Base-by-base conservation (phyloP, 805 yeast genomes). In the Cyberlindnera mycetangii region DNA sequence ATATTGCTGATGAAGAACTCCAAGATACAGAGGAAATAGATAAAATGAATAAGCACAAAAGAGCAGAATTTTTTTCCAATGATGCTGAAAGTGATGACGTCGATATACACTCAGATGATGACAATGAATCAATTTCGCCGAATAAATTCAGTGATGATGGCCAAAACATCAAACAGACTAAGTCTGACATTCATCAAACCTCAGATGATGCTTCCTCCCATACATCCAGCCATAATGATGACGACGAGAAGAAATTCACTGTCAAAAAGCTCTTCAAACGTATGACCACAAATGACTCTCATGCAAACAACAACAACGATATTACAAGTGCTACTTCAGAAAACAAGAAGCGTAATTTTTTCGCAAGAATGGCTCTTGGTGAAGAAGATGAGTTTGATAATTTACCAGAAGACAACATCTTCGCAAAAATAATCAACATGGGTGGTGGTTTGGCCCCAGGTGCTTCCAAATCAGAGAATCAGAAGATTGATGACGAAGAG, bases 361-460 rank as follows among this genome's bases (percentile, higher is more conserved):
- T 53, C 25, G 45, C 45, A 21, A 45, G 53, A 34, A 28, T 52
- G 17, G 54, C 52, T 3, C 39, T 43, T 18, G 60, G 56, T 31
- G 58, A 51, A 10, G 40, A 52, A 12, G 53, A 49, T 10, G 54
- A 54, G 15, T 39, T 28, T 12, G 62, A 56, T 9, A 53, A 51
- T n/a, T 50, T 53, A 4, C 58, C 47, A 16, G 60, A 60, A 0
- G 59, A 48, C 15, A 61, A 61, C 1, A 48, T 66, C 27, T 52
- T 66, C 8, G 52, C 64, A 11, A 62, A 51, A 37, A 51, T 65
- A 15, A 58, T 68, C 45, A 64, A 57, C 19, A 24, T 65, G 11
- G 58, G 59, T 20, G 65, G 66, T 32, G 71, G 71, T 3, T 40
- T 68, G 33, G 55, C 53, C 0, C 72, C 73, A 7, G 71, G 70